These are phyloP conservation scores for Beauveria sp. DNA, from an alignment of 2,329 filamentous ascomycete species.

Conservation along the genomic window DNA sequence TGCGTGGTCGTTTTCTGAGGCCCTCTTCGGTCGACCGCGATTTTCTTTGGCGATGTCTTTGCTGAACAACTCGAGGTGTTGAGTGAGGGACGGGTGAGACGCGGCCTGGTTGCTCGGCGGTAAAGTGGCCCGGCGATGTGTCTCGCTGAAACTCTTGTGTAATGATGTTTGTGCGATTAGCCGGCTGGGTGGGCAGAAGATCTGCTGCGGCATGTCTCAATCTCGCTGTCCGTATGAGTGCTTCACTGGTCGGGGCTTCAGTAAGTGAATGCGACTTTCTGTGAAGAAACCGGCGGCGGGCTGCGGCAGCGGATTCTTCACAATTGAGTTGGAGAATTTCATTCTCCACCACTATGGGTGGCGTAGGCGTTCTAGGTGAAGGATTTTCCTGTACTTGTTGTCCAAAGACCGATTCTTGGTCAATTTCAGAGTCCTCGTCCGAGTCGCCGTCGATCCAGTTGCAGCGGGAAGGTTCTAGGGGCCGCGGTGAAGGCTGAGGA, in stretches of 20 bases:
- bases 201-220: not conserved
- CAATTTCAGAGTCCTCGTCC: slow-evolving; percentile 21
- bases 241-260: slow-evolving; percentile 2
- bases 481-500: slow-evolving; percentile 18
- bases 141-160: slow-evolving; percentile 7
- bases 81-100: not conserved
- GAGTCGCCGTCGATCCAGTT: slow-evolving; percentile 33
- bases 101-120: not conserved
- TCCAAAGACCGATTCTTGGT: slow-evolving; percentile 11
- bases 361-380: slow-evolving; percentile 26
- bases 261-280: slow-evolving; percentile 20
- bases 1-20: not conserved
- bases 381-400: slow-evolving; percentile 14
- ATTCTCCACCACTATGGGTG: slow-evolving; percentile 10
- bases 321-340: not conserved
- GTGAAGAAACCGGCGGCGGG: slow-evolving; percentile 10
- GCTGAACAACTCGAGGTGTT: not conserved
- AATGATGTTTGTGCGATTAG: not conserved
- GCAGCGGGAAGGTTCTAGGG: slow-evolving; percentile 17
- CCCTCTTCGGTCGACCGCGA: not conserved
- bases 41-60: slow-evolving; percentile 1
- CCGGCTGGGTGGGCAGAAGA: not conserved
- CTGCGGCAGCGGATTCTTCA: not conserved
- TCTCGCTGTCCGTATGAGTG: not conserved
- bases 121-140: not conserved